Evolutionary conservation across 768 basidiomycete genomes (phyloP).

Genomic region (Podaxis rugospora): DNA sequence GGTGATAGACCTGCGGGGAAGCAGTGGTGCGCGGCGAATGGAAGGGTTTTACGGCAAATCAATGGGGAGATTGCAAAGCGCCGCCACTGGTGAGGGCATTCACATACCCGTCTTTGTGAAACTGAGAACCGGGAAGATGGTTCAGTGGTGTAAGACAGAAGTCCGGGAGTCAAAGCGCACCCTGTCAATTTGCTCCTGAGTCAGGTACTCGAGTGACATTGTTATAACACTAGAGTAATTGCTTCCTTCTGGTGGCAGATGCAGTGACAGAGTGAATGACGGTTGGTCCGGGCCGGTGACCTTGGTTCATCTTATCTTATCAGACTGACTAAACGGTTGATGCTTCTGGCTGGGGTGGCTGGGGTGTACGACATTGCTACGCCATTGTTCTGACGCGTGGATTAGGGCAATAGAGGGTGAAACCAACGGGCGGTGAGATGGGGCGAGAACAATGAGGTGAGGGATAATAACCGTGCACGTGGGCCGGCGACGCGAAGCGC

Average conservation of each 20-base stretch:
- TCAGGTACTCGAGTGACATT: slow-evolving; percentile 37
- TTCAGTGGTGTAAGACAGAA: neutral
- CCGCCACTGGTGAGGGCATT: slow-evolving; percentile 2
- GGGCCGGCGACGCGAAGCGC: slow-evolving; percentile 6
- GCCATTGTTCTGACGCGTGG: neutral
- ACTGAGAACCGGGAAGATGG: slow-evolving; percentile 16
- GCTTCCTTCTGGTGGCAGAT: too few species aligned
- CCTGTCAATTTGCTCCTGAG: slow-evolving; percentile 54
- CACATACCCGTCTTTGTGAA: slow-evolving; percentile 27
- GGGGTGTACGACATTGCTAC: neutral
- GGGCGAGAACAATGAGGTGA: neutral
- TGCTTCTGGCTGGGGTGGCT: neutral
- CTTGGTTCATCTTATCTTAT: slow-evolving; percentile 7
- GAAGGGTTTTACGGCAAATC: neutral
- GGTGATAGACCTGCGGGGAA: neutral
- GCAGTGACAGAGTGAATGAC: neutral
- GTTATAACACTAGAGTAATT: neutral
- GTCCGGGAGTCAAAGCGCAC: slow-evolving; percentile 24
- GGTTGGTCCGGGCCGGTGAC: neutral
- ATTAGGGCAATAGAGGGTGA: neutral
- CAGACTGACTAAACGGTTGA: neutral
- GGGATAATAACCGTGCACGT: slow-evolving; percentile 4
- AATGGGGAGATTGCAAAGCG: neutral
- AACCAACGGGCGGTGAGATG: neutral
- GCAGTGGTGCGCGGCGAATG: too few species aligned